Evolutionary conservation across 768 basidiomycete genomes (phyloP).

Genomic region (Xerocomellus chrysenteron): DNA sequence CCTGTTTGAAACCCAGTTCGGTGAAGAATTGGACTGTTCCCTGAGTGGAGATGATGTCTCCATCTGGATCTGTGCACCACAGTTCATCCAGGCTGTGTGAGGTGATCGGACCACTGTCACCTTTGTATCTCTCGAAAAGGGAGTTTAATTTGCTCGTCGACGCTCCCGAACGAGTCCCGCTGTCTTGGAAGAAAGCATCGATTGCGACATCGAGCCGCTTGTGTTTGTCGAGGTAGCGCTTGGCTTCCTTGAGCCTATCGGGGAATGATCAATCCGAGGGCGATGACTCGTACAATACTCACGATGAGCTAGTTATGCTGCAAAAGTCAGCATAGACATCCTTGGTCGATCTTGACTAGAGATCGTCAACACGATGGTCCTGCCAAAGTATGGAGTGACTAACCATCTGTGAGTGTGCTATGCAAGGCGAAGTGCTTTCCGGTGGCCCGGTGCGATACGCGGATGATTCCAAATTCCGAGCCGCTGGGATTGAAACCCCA

Average conservation of each 20-base stretch:
- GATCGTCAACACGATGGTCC: neutral
- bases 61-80: slow-evolving; percentile 48
- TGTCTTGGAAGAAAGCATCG: slow-evolving; percentile 67
- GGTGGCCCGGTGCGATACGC: slow-evolving; percentile 14
- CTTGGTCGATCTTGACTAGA: slow-evolving; percentile 28
- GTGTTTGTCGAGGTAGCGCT: slow-evolving; percentile 66
- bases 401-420: slow-evolving; percentile 22
- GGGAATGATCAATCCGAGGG: neutral
- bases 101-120: slow-evolving; percentile 32
- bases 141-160: slow-evolving; percentile 54
- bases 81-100: slow-evolving; percentile 1
- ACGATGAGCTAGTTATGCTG: slow-evolving; percentile 69
- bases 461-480: slow-evolving; percentile 18
- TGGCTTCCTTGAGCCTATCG: slow-evolving; percentile 52
- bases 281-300: slow-evolving; percentile 32
- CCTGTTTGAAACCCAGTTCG: slow-evolving; percentile 27
- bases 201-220: slow-evolving; percentile 70
- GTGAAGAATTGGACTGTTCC: slow-evolving; percentile 76
- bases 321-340: slow-evolving; percentile 62
- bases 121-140: slow-evolving; percentile 71
- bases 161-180: slow-evolving; percentile 24
- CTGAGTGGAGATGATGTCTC: slow-evolving; percentile 67
- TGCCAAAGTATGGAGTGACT: slow-evolving; percentile 1
- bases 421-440: neutral
- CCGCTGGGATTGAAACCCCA: slow-evolving; percentile 20